These are phyloP conservation scores for Penicillium herquei DNA, from an alignment of 495 filamentous ascomycete species.

Conservation along the genomic window DNA sequence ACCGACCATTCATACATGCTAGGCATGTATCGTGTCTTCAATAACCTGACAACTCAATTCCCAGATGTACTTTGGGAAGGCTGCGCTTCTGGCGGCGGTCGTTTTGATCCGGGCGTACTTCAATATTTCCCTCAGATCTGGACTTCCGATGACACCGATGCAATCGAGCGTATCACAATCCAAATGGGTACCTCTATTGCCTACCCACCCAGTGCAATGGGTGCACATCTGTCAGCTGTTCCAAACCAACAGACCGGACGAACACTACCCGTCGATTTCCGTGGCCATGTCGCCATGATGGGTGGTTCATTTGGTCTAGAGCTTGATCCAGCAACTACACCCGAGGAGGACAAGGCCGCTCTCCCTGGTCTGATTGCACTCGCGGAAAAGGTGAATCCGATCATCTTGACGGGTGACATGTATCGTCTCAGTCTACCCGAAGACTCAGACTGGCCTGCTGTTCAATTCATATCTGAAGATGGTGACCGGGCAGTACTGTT, in stretches of 20 bases:
- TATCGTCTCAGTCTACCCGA: slow-evolving; percentile 52
- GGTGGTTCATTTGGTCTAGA: slow-evolving; percentile 57
- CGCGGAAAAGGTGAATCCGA: slow-evolving; percentile 50
- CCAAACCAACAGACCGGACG: slow-evolving; percentile 52
- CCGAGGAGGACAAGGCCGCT: slow-evolving; percentile 40
- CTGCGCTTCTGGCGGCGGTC: slow-evolving; percentile 54
- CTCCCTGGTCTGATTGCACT: slow-evolving; percentile 46
- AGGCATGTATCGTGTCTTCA: slow-evolving; percentile 53
- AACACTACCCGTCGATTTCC: slow-evolving; percentile 47
- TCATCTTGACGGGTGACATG: slow-evolving; percentile 49
- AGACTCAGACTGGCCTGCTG: slow-evolving; percentile 55
- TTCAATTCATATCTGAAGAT: slow-evolving; percentile 48
- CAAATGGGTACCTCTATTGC: slow-evolving; percentile 54
- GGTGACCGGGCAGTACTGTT: slow-evolving; percentile 44
- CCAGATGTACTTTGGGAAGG: slow-evolving; percentile 58
- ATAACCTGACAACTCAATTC: slow-evolving; percentile 49
- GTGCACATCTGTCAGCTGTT: slow-evolving; percentile 53
- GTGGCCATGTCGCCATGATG: slow-evolving; percentile 56
- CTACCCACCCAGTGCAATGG: slow-evolving; percentile 56
- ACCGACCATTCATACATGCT: slow-evolving; percentile 53
- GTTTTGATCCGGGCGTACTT: slow-evolving; percentile 54
- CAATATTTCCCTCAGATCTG: slow-evolving; percentile 59
- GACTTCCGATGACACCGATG: slow-evolving; percentile 58
- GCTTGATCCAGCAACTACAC: slow-evolving; percentile 44
- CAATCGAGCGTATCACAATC: slow-evolving; percentile 50